A percentile compares a stretch with the other conserved stretches of the same genome.
These are phyloP conservation scores for Globisporangium camurandrum DNA, from an alignment of 352 stramenopile genomes.

Conservation along the genomic window DNA sequence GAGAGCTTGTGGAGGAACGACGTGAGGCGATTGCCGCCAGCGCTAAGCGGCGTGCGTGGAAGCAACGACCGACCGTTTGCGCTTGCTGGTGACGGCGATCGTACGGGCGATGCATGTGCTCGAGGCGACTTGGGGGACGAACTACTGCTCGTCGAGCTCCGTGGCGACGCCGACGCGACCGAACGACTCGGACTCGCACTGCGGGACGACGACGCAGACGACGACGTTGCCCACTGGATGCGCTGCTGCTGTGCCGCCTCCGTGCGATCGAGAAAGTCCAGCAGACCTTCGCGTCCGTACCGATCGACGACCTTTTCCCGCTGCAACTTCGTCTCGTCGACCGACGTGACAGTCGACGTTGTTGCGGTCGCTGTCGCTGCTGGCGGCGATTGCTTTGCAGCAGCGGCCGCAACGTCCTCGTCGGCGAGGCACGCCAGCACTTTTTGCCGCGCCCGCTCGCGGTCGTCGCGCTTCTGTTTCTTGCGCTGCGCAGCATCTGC, in stretches of 20 bases:
- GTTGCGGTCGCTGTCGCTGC: too few relatives aligned
- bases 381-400: slow-evolving; percentile 1
- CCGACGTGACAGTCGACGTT: slow-evolving; percentile 34
- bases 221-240: slow-evolving; percentile 16
- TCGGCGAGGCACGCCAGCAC: slow-evolving; percentile 37
- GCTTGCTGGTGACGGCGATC: neutral
- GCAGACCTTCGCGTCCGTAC: slow-evolving; percentile 41
- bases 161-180: slow-evolving; percentile 21
- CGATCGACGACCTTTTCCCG: slow-evolving; percentile 39
- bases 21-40: slow-evolving; percentile 20
- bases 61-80: neutral
- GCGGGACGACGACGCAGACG: too few relatives aligned
- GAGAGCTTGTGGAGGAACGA: slow-evolving; percentile 26
- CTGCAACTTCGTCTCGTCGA: slow-evolving; percentile 40
- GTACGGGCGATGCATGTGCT: slow-evolving; percentile 10
- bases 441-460: slow-evolving; percentile 36
- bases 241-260: slow-evolving; percentile 18
- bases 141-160: slow-evolving; percentile 11
- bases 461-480: slow-evolving; percentile 35
- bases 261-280: slow-evolving; percentile 37
- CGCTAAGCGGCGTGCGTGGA: neutral
- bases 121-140: slow-evolving; percentile 9
- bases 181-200: slow-evolving; percentile 8
- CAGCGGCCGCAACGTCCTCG: slow-evolving; percentile 19
- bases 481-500: slow-evolving; percentile 32